These are phyloP conservation scores for Leavenworthia alabamica DNA, from an alignment of 345 rosid genomes.

Conservation along the genomic window DNA sequence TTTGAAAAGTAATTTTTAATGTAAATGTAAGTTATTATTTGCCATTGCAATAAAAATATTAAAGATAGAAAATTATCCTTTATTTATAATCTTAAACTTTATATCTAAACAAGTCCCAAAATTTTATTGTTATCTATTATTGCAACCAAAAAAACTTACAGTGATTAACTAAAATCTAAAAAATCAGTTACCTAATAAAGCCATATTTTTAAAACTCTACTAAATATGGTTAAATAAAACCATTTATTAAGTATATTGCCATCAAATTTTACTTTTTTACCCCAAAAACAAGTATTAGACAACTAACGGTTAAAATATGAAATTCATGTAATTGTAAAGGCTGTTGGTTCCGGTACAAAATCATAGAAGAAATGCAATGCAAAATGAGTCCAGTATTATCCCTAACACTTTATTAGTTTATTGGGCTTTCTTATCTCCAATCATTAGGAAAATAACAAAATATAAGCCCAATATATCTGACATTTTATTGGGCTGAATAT, in stretches of 20 bases:
- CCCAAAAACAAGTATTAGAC: no score
- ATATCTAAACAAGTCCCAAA: background rate
- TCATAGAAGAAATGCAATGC: background rate
- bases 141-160: background rate
- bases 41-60: background rate
- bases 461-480: background rate
- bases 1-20: background rate
- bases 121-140: background rate
- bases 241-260: background rate
- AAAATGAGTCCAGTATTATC: background rate
- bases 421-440: background rate
- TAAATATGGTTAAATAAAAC: background rate
- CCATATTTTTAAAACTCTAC: background rate
- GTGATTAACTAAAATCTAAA: background rate
- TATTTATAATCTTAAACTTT: background rate
- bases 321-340: no score
- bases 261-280: background rate
- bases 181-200: background rate
- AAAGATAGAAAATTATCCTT: background rate
- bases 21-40: background rate
- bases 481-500: background rate
- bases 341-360: background rate
- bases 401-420: background rate
- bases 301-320: no score
- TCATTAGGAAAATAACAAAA: background rate